phyloP scores from a whole-genome alignment of 2,329 filamentous ascomycete species.

The Nemania sp. region DNA sequence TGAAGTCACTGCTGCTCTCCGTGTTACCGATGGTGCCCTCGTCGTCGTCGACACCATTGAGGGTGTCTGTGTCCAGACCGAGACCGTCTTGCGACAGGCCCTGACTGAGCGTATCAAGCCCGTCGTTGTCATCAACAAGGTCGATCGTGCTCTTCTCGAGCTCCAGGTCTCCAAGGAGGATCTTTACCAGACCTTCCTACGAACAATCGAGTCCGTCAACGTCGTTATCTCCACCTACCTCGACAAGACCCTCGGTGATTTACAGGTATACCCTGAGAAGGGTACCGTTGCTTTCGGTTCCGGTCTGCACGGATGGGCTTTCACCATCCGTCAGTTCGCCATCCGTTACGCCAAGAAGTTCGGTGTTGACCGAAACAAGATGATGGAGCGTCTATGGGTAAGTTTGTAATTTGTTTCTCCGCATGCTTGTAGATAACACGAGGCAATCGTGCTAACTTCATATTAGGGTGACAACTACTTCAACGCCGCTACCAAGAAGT shows the following conservation, averaged over 20 bases:
- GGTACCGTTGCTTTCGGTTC: slow-evolving; percentile 99
- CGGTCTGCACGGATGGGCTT: slow-evolving; percentile 99
- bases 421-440: neutral
- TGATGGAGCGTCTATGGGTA: slow-evolving; percentile 99
- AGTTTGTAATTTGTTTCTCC: slow-evolving; percentile 49
- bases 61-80: slow-evolving; percentile 99
- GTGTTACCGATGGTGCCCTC: slow-evolving; percentile 99
- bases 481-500: slow-evolving; percentile 99
- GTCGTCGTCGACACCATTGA: slow-evolving; percentile 99
- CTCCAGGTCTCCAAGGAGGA: slow-evolving; percentile 99
- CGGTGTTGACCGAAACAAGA: slow-evolving; percentile 99
- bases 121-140: slow-evolving; percentile 99
- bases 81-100: slow-evolving; percentile 99
- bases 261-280: slow-evolving; percentile 98
- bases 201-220: slow-evolving; percentile 99
- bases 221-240: slow-evolving; percentile 99
- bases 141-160: slow-evolving; percentile 99
- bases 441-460: slow-evolving; percentile 43
- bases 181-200: slow-evolving; percentile 99
- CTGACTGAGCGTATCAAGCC: slow-evolving; percentile 99
- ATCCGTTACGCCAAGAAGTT: slow-evolving; percentile 99
- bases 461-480: slow-evolving; percentile 93
- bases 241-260: slow-evolving; percentile 96
- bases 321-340: slow-evolving; percentile 98
- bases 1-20: slow-evolving; percentile 98